Evolutionary conservation across 2,329 filamentous ascomycete genomes (phyloP).

Genomic region (Ambrosiella cleistominuta): DNA sequence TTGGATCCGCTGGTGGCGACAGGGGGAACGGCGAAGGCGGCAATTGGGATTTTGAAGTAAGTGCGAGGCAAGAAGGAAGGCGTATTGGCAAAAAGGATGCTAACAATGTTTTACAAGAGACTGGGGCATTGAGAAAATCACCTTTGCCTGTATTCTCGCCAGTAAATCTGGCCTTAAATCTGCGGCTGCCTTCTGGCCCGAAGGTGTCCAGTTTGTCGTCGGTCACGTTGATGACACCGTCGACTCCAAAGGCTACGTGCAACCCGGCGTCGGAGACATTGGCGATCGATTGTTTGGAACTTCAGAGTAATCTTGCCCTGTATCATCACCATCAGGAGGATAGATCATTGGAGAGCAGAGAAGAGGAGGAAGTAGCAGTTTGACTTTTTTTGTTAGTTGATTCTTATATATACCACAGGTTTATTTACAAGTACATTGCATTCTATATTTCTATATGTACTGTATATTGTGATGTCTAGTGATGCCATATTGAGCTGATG

Average conservation of each 20-base stretch:
- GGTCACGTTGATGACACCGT: slow-evolving; percentile 61
- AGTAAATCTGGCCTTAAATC: slow-evolving; percentile 51
- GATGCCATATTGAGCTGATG: slow-evolving; percentile 20
- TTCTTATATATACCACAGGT: slow-evolving; percentile 10
- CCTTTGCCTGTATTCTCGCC: slow-evolving; percentile 60
- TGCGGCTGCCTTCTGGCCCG: slow-evolving; percentile 63
- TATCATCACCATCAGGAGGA: not conserved
- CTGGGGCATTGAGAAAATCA: slow-evolving; percentile 73
- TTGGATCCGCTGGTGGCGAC: slow-evolving; percentile 90
- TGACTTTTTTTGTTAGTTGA: not conserved
- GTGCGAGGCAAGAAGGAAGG: slow-evolving; percentile 15
- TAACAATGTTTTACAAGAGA: slow-evolving; percentile 27
- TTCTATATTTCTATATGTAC: not conserved
- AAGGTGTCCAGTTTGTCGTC: slow-evolving; percentile 63
- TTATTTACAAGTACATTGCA: not conserved
- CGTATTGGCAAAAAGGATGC: not conserved
- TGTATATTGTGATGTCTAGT: not conserved
- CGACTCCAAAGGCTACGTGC: slow-evolving; percentile 72
- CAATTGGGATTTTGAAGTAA: slow-evolving; percentile 58
- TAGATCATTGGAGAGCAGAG: not conserved
- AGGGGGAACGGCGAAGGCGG: slow-evolving; percentile 73
- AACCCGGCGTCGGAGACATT: slow-evolving; percentile 76
- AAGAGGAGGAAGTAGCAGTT: not conserved
- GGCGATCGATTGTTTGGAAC: slow-evolving; percentile 62
- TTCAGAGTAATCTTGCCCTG: slow-evolving; percentile 4